These are phyloP conservation scores for Colletotrichum sp. DNA, from an alignment of 2,329 filamentous ascomycete genomes.

Conservation along the genomic window DNA sequence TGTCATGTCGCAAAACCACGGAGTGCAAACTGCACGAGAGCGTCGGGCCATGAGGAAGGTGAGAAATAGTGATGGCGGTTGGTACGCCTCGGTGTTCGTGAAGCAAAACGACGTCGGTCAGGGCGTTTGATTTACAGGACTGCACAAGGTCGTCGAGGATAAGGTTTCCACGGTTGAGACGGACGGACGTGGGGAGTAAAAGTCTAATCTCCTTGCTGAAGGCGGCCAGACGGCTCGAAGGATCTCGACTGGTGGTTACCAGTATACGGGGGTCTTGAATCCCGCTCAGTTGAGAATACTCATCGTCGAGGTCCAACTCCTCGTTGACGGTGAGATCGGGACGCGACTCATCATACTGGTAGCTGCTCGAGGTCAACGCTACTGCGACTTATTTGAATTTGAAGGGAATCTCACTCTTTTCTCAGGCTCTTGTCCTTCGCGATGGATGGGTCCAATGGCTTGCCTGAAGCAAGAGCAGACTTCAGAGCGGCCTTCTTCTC, in stretches of 20 bases:
- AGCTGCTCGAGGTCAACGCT: conserved; percentile 38
- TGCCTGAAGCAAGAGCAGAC: conserved; percentile 86
- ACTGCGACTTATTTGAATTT: background rate
- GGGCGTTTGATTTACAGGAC: conserved; percentile 79
- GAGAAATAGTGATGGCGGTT: conserved; percentile 85
- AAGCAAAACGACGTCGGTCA: conserved; percentile 85
- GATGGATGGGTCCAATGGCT: conserved; percentile 80
- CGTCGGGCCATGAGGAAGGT: conserved; percentile 86
- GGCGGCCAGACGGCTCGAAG: conserved; percentile 81
- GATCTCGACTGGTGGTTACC: conserved; percentile 82
- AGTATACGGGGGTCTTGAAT: conserved; percentile 73
- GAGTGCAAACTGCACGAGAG: conserved; percentile 84
- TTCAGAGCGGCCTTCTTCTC: conserved; percentile 90
- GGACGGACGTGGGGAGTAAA: conserved; percentile 79
- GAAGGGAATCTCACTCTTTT: conserved; percentile 59
- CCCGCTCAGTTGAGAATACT: conserved; percentile 90
- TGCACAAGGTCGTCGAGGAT: conserved; percentile 85
- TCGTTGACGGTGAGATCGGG: conserved; percentile 71
- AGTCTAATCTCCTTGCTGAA: conserved; percentile 93
- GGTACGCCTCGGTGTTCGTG: conserved; percentile 94
- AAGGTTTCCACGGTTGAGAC: conserved; percentile 90
- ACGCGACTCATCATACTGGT: conserved; percentile 89
- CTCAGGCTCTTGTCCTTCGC: conserved; percentile 86
- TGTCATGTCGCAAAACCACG: conserved; percentile 88
- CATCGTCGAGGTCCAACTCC: conserved; percentile 80